These are phyloP conservation scores for Dacryopinax primogenitus DNA, from an alignment of 768 basidiomycete species.

Conservation along the genomic window DNA sequence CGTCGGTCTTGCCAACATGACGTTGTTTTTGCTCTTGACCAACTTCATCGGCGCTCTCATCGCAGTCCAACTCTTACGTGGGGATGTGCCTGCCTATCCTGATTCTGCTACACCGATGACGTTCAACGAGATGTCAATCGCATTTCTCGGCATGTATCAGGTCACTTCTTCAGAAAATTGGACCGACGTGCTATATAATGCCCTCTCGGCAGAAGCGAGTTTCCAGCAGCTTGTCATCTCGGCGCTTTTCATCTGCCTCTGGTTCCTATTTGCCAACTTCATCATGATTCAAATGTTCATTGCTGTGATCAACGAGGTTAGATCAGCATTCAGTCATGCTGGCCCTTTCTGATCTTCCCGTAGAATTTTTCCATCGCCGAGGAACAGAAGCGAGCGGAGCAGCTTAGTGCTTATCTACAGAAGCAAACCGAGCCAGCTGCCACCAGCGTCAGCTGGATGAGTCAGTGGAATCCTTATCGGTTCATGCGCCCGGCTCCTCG, in stretches of 20 bases:
- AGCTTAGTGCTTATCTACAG: slow-evolving; percentile 51
- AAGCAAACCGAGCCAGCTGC: slow-evolving; percentile 30
- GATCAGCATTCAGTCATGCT: slow-evolving; percentile 1
- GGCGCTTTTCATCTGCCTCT: slow-evolving; percentile 58
- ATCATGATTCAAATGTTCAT: slow-evolving; percentile 89
- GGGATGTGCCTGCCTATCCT: slow-evolving; percentile 43
- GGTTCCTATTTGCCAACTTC: slow-evolving; percentile 92
- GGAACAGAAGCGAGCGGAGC: slow-evolving; percentile 71
- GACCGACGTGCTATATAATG: slow-evolving; percentile 58
- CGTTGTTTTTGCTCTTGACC: slow-evolving; percentile 74
- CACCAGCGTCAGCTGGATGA: slow-evolving; percentile 48
- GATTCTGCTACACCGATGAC: slow-evolving; percentile 40
- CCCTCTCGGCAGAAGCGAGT: slow-evolving; percentile 45
- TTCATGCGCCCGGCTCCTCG: slow-evolving; percentile 64
- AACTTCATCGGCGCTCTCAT: slow-evolving; percentile 78
- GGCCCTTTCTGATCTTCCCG: slow-evolving; percentile 7
- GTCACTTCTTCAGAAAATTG: slow-evolving; percentile 92
- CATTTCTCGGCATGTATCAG: slow-evolving; percentile 73
- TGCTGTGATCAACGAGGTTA: slow-evolving; percentile 81
- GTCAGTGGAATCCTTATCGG: slow-evolving; percentile 74
- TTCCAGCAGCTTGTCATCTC: slow-evolving; percentile 60
- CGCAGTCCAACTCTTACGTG: slow-evolving; percentile 71
- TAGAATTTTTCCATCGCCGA: slow-evolving; percentile 83
- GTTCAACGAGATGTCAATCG: slow-evolving; percentile 70
- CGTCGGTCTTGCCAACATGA: slow-evolving; percentile 83